phyloP scores from a whole-genome alignment of 2,329 filamentous ascomycete genomes.

The Paecilomyces niveus region DNA sequence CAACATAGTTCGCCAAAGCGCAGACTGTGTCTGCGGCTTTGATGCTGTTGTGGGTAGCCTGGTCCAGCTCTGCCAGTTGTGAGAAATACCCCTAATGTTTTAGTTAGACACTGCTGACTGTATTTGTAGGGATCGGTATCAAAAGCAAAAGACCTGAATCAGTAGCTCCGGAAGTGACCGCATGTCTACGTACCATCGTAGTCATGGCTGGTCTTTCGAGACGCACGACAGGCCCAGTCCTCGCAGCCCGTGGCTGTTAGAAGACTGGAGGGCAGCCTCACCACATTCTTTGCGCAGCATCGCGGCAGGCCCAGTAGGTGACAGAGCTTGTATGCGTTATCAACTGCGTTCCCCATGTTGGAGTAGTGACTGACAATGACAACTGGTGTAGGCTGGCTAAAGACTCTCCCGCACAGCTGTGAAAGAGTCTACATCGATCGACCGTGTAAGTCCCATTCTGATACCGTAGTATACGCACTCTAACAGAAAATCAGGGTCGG shows the following conservation, averaged over 20 bases:
- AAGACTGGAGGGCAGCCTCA: background rate
- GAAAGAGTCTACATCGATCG: background rate
- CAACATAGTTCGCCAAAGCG: background rate
- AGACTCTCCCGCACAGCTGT: background rate
- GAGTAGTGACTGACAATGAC: background rate
- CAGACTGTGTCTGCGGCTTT: background rate
- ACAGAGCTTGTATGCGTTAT: background rate
- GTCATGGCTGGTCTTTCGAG: background rate
- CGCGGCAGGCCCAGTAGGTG: background rate
- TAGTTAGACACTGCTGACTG: background rate
- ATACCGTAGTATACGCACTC: background rate
- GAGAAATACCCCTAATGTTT: background rate
- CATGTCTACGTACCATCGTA: background rate
- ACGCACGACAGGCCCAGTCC: background rate
- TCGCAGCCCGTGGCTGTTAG: background rate
- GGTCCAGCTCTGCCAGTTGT: background rate
- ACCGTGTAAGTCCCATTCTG: background rate
- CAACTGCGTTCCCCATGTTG: background rate
- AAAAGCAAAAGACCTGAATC: background rate
- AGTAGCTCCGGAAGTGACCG: background rate
- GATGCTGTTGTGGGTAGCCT: background rate
- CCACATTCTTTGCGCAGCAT: background rate
- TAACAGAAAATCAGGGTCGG: background rate
- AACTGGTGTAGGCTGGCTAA: background rate
- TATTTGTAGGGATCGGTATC: background rate